These are phyloP conservation scores for Aureoboletus auriporus DNA, from an alignment of 768 basidiomycete genomes.

Conservation along the genomic window DNA sequence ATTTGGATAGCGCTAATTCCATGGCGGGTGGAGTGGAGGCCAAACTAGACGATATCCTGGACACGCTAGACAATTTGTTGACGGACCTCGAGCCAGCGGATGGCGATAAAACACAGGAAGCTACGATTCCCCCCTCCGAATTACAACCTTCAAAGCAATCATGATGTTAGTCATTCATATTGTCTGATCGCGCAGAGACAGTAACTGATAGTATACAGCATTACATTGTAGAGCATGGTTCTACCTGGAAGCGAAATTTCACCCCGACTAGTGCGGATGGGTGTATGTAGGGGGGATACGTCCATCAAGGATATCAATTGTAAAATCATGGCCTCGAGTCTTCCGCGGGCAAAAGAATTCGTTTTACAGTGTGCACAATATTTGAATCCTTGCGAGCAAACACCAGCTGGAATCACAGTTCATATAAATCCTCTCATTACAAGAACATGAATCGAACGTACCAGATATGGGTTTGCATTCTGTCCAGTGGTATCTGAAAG, in stretches of 20 bases:
- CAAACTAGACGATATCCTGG: constrained; percentile 58
- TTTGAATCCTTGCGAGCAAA: constrained; percentile 77
- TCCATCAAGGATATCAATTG: constrained; percentile 26
- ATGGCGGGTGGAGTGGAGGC: constrained; percentile 60
- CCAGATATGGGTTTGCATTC: constrained; percentile 88
- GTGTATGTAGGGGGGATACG: constrained; percentile 12
- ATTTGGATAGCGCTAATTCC: constrained; percentile 53
- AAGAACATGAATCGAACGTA: constrained; percentile 34
- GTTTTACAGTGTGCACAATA: constrained; percentile 78
- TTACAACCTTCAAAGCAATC: constrained; percentile 1
- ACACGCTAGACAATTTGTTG: constrained; percentile 53
- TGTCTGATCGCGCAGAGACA: too few relatives aligned
- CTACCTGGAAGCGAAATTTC: constrained; percentile 10
- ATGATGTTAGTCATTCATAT: constrained; percentile 13
- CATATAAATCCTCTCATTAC: neutral
- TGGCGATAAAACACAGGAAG: neutral
- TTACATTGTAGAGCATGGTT: constrained; percentile 6
- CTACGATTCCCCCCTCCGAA: neutral
- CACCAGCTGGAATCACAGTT: constrained; percentile 53
- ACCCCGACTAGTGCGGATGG: constrained; percentile 3
- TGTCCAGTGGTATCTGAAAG: constrained; percentile 87
- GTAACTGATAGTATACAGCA: too few relatives aligned
- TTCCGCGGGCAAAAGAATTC: constrained; percentile 37
- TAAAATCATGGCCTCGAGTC: constrained; percentile 26
- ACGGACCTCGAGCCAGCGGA: constrained; percentile 35